Evolutionary conservation across 345 rosid genomes (phyloP).

Genomic region (Brassica cretica): DNA sequence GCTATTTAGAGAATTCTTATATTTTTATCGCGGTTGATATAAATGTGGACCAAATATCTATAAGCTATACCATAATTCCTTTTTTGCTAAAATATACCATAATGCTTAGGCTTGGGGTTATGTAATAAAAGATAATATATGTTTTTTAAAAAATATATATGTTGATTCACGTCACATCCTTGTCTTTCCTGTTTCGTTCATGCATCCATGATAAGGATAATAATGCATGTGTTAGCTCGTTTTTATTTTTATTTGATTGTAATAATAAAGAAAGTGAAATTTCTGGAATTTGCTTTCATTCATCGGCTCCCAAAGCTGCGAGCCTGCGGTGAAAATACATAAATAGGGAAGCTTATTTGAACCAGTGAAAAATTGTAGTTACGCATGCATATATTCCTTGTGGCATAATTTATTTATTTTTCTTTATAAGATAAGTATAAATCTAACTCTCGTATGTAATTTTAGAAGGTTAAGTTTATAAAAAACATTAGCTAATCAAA

Average conservation of each 20-base stretch:
- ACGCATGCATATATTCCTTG: constrained; percentile 18
- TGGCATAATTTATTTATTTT: neutral
- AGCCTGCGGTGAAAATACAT: neutral
- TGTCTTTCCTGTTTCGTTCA: constrained; percentile 20
- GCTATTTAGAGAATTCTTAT: neutral
- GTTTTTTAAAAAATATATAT: too few relatives aligned
- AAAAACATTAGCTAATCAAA: neutral
- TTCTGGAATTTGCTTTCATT: neutral
- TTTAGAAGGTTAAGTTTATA: neutral
- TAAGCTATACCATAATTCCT: neutral
- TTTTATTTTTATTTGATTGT: neutral
- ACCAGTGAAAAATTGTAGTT: constrained; percentile 3
- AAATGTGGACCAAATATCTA: constrained; percentile 7
- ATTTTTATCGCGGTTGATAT: neutral
- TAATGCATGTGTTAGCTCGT: constrained; percentile 8
- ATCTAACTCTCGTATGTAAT: neutral
- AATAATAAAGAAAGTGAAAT: neutral
- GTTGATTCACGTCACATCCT: constrained; percentile 28
- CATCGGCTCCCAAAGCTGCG: constrained; percentile 13
- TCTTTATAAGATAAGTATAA: neutral
- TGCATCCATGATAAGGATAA: constrained; percentile 10
- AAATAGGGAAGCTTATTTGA: neutral
- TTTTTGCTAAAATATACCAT: neutral
- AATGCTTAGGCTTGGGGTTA: constrained; percentile 14
- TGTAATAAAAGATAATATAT: neutral